Base-by-base conservation (phyloP, 2,329 filamentous ascomycete genomes). In the Curvularia lunata region DNA sequence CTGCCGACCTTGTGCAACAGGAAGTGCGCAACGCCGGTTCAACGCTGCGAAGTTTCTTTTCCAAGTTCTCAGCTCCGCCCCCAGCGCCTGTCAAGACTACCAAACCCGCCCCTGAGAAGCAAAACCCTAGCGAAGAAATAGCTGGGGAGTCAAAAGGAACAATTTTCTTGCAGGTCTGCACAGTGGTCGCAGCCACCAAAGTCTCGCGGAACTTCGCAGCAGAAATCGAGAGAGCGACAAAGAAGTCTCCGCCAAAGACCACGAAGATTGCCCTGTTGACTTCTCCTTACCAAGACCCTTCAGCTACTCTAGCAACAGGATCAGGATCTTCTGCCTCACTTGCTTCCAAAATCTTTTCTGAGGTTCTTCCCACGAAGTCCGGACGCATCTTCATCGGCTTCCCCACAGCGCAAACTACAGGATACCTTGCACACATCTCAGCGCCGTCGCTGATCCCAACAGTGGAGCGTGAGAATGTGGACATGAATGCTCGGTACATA, bases 331-430 rank as follows among this genome's bases (percentile, higher is more conserved):
- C 78, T 8, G 77, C 81, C 10, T 80, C 84, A 7, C 86, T 88
- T 59, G 84, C 86, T 2, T 83, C 85, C 1, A 91, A 97, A 71
- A 88, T 99, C 7, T 97, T 99, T 75, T 86, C 90, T 1, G 95
- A 93, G 1, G 93, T 99, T 1, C 79, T 98, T 5, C 95, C 95
- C 2, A 92, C 86, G 56, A 96, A 92, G 75, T 91, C 91, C 67
- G 95, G 95, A 6, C 88, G 91, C 52, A 91, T 99, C 53, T 99
- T 98, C 71, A 99, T 99, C 70, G 95, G 95, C 0, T 99, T 99
- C 72, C 94, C 95, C 3, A 99, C 95, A 1, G 93, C 94, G 66
- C 95, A 99, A 79, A 99, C 95, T 0, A 99, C 96, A 0, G 95
- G 94, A 53, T 88, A 94, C 27, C 91, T 94, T 16, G 90, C 96